Percentiles rank a stretch among this genome's conserved stretches.
These are phyloP conservation scores for Carex arenaria DNA, from an alignment of 202 grass and related monocot species.

Conservation along the genomic window DNA sequence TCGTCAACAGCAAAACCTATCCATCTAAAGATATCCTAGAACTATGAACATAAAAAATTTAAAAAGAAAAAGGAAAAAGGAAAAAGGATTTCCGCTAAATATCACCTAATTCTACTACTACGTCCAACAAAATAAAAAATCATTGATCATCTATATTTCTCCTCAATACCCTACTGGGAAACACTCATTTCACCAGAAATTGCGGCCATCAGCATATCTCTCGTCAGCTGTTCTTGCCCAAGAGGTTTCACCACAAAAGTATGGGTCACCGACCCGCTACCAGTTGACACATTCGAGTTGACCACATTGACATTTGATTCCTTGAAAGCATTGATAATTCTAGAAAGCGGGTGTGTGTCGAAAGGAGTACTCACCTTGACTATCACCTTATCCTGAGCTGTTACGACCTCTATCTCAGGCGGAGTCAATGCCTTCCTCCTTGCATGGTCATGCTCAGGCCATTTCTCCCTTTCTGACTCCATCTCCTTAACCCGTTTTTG, in stretches of 20 bases:
- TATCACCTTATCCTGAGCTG: conserved; percentile 56
- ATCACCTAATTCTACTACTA: neutral
- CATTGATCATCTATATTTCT: conserved; percentile 10
- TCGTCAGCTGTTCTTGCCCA: conserved; percentile 48
- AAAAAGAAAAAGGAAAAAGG: neutral
- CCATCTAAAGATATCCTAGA: conserved; percentile 24
- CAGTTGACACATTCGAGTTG: conserved; percentile 51
- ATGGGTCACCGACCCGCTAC: conserved; percentile 50
- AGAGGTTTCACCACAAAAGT: conserved; percentile 59
- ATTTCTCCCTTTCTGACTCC: conserved; percentile 14
- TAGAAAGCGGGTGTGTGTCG: conserved; percentile 45
- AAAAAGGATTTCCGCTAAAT: neutral
- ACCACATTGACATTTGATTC: conserved; percentile 41
- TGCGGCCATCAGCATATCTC: conserved; percentile 58
- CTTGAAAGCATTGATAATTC: conserved; percentile 47
- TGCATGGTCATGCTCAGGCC: conserved; percentile 7
- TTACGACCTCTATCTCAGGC: conserved; percentile 44
- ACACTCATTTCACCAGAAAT: conserved; percentile 45
- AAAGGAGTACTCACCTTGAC: conserved; percentile 65
- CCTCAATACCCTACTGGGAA: neutral
- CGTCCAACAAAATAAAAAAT: neutral
- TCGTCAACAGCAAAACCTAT: conserved; percentile 8
- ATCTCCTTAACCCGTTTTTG: conserved; percentile 42
- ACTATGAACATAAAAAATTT: conserved; percentile 27
- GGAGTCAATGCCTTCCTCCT: neutral